Evolutionary conservation across 352 stramenopile species (phyloP).

Genomic region (Phytopythium montanum): DNA sequence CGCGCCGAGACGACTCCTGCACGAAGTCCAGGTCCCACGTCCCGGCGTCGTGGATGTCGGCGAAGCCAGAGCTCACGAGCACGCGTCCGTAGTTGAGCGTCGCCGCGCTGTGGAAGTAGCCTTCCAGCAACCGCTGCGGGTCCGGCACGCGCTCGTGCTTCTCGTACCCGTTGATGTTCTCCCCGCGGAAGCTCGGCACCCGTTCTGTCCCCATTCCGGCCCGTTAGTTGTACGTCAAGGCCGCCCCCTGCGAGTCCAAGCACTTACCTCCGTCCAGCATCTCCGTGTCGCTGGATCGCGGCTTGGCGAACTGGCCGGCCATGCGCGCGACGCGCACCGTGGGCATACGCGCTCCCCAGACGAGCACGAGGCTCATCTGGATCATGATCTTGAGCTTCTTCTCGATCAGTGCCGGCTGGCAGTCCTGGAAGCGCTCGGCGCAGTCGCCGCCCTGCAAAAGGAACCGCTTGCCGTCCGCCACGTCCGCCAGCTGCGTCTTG

Average conservation of each 20-base stretch:
- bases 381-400: constrained; percentile 95
- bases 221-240: neutral
- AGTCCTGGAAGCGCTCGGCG: constrained; percentile 96
- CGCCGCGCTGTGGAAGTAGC: constrained; percentile 97
- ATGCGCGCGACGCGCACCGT: constrained; percentile 96
- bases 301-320: constrained; percentile 99
- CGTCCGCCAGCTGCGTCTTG: constrained; percentile 91
- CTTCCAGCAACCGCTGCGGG: constrained; percentile 92
- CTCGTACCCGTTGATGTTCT: constrained; percentile 98
- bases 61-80: constrained; percentile 94
- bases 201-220: constrained; percentile 41
- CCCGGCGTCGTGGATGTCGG: constrained; percentile 95
- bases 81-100: constrained; percentile 97
- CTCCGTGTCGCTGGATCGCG: constrained; percentile 93
- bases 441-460: constrained; percentile 98
- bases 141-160: constrained; percentile 92
- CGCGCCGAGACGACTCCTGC: constrained; percentile 90
- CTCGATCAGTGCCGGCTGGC: constrained; percentile 79
- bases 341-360: constrained; percentile 96
- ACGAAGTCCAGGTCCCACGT: constrained; percentile 99
- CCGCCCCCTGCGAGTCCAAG: neutral
- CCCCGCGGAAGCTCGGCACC: constrained; percentile 95
- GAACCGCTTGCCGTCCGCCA: constrained; percentile 96
- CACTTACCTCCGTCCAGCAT: constrained; percentile 81
- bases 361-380: constrained; percentile 97